Conservation (phyloP, 2,329 filamentous ascomycete genomes). For the Byssothecium circinans region DNA sequence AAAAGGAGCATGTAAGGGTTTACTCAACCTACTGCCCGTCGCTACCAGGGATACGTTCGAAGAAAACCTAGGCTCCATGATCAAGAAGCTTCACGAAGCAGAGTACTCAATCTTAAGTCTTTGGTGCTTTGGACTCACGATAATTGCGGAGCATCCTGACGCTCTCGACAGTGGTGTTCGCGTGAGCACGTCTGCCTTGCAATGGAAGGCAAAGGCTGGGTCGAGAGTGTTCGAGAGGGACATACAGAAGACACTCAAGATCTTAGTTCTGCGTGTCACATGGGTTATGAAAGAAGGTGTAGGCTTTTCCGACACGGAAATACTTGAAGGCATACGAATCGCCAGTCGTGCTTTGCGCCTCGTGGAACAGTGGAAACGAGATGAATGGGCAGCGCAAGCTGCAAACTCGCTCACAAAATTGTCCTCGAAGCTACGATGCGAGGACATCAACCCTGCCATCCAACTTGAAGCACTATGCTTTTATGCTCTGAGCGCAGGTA, state of each 20-base stretch:
- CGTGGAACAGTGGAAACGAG: constrained; percentile 22
- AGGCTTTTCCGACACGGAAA: constrained; percentile 28
- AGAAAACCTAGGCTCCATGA: constrained; percentile 27
- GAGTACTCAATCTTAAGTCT: constrained; percentile 33
- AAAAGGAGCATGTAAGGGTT: constrained; percentile 39
- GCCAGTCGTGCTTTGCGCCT: constrained; percentile 30
- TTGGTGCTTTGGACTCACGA: constrained; percentile 38
- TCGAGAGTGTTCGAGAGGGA: constrained; percentile 34
- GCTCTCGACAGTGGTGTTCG: constrained; percentile 1
- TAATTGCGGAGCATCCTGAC: constrained; percentile 28
- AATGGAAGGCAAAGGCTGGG: constrained; percentile 35
- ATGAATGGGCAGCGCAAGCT: constrained; percentile 26
- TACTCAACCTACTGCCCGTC: constrained; percentile 27
- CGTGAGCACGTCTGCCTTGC: background rate
- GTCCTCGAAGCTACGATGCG: constrained; percentile 27
- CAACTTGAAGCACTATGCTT: constrained; percentile 37
- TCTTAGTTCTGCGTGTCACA: constrained; percentile 35
- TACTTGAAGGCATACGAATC: constrained; percentile 36
- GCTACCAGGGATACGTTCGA: constrained; percentile 29
- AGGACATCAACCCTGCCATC: constrained; percentile 19
- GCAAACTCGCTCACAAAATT: constrained; percentile 29
- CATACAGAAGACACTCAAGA: constrained; percentile 32
- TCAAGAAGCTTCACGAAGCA: constrained; percentile 24
- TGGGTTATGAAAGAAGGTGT: constrained; percentile 29
- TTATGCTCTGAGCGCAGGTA: constrained; percentile 29